phyloP scores from a whole-genome alignment of 352 stramenopile genomes.

The Phytophthora capsici region DNA sequence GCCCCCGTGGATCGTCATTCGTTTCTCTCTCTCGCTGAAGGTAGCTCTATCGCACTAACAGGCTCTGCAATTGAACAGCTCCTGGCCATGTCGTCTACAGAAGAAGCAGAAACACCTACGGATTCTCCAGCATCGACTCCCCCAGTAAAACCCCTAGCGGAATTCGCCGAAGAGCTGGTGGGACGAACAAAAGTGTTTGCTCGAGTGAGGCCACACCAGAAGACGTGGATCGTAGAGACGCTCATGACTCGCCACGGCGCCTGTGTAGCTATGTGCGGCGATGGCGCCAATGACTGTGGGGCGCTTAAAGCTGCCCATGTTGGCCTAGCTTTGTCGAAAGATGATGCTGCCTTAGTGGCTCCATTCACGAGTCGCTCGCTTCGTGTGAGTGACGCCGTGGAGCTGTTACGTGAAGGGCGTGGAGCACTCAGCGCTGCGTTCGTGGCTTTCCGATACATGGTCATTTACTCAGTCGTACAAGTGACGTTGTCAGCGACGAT shows the following conservation, averaged over 20 bases:
- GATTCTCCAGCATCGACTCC: constrained; percentile 3
- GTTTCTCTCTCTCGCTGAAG: constrained; percentile 58
- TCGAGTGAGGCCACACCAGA: constrained; percentile 75
- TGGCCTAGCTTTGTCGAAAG: constrained; percentile 87
- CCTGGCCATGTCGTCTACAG: constrained; percentile 28
- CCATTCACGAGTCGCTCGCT: constrained; percentile 92
- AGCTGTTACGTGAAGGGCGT: constrained; percentile 88
- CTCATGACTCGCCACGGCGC: constrained; percentile 58
- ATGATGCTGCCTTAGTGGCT: constrained; percentile 90
- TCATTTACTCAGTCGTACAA: constrained; percentile 92
- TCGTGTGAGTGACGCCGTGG: constrained; percentile 80
- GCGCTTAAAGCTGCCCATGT: constrained; percentile 92
- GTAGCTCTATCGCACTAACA: constrained; percentile 73
- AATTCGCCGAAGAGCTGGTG: constrained; percentile 66
- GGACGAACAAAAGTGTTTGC: constrained; percentile 72
- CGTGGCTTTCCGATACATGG: constrained; percentile 92
- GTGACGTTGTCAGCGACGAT: constrained; percentile 72
- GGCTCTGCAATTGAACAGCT: constrained; percentile 65
- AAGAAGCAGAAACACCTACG: constrained; percentile 14
- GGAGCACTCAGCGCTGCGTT: constrained; percentile 91
- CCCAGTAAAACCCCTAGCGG: constrained; percentile 11
- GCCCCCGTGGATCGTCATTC: constrained; percentile 47
- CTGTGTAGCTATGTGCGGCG: constrained; percentile 75
- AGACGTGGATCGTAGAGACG: constrained; percentile 81
- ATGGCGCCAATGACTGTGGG: constrained; percentile 91